phyloP scores from a whole-genome alignment of 73 alveolate genomes.

The Paramecium sonneborni region DNA sequence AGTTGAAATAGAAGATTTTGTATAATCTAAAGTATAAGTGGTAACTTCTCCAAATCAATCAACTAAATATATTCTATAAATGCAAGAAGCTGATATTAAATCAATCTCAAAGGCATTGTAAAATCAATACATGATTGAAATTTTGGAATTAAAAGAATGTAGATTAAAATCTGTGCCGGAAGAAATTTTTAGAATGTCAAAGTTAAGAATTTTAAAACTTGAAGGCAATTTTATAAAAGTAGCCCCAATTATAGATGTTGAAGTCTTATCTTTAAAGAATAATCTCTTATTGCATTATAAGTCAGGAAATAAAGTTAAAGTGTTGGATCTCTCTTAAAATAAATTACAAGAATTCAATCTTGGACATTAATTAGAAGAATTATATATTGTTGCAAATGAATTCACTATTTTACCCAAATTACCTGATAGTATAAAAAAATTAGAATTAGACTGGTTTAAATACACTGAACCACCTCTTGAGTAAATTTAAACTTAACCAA shows the following conservation, averaged over 20 bases:
- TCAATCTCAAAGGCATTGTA: background rate
- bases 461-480: background rate
- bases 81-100: background rate
- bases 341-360: background rate
- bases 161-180: background rate
- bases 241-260: conserved; percentile 16
- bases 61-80: background rate
- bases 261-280: conserved; percentile 5
- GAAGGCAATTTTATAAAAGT: conserved; percentile 39
- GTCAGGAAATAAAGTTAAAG: background rate
- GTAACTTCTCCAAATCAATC: background rate
- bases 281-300: background rate
- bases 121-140: conserved; percentile 26
- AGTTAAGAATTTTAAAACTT: background rate
- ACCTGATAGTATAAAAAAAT: background rate
- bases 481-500: background rate
- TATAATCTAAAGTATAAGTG: background rate
- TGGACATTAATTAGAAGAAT: too few relatives aligned
- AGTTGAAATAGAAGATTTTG: background rate
- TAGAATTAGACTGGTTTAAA: conserved; percentile 51
- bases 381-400: background rate
- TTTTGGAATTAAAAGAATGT: conserved; percentile 36
- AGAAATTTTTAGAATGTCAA: background rate
- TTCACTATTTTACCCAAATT: background rate
- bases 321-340: background rate